Percentiles rank a stretch among this genome's conserved stretches.
phyloP scores from a whole-genome alignment of 345 rosid genomes.

The Aegle marmelos region DNA sequence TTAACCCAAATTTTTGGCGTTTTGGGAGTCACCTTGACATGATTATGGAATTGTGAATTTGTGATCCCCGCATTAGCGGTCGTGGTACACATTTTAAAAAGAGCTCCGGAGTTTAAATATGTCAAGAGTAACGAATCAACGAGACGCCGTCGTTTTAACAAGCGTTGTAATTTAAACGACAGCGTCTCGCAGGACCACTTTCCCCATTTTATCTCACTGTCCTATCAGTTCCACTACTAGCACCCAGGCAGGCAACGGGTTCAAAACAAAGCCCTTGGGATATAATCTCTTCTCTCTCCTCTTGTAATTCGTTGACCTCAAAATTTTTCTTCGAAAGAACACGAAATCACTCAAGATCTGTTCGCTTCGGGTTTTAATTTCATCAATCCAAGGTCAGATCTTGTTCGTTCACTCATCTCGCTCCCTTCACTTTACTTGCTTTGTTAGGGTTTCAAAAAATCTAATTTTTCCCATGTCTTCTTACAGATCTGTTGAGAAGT shows the following conservation, averaged over 20 bases:
- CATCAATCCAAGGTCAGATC: slow-evolving; percentile 41
- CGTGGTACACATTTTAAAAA: too few species aligned
- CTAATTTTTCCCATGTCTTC: not conserved
- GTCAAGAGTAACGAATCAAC: too few species aligned
- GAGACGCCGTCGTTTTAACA: not conserved
- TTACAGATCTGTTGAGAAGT: slow-evolving; percentile 21
- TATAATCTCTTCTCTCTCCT: not conserved
- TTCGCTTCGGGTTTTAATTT: slow-evolving; percentile 15
- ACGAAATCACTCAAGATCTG: slow-evolving; percentile 33
- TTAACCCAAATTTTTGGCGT: too few species aligned
- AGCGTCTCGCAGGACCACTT: not conserved
- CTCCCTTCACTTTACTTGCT: not conserved
- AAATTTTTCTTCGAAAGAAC: not conserved
- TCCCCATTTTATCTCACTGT: slow-evolving; percentile 10
- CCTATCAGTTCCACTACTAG: not conserved
- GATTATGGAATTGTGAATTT: too few species aligned
- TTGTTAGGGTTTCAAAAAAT: slow-evolving; percentile 2
- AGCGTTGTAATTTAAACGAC: not conserved
- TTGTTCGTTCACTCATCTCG: not conserved
- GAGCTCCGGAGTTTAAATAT: too few species aligned
- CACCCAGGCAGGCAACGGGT: slow-evolving; percentile 11
- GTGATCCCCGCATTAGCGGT: too few species aligned
- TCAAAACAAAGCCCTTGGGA: not conserved
- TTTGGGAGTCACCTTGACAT: too few species aligned
- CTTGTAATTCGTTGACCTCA: slow-evolving; percentile 24